Conservation (phyloP, 805 yeast species). For the Candida adriatica region DNA sequence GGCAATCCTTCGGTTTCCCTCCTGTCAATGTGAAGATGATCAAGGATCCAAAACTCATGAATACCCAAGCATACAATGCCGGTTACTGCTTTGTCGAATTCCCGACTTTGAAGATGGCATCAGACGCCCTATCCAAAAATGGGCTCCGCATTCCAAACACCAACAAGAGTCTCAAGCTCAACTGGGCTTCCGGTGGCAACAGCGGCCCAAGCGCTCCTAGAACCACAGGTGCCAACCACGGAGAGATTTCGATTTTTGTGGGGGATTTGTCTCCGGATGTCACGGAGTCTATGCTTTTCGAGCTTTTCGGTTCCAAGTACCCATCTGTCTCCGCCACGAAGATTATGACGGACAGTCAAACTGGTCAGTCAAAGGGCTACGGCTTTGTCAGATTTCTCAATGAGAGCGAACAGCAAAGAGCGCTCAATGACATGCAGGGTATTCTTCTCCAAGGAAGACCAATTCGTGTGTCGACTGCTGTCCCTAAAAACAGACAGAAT, state of each 20-base stretch:
- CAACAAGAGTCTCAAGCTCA: constrained; percentile 54
- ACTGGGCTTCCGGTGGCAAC: constrained; percentile 68
- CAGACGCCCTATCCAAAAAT: constrained; percentile 57
- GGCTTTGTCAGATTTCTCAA: constrained; percentile 79
- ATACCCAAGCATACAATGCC: constrained; percentile 34
- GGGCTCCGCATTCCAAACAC: constrained; percentile 65
- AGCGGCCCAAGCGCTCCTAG: constrained; percentile 8
- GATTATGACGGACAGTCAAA: constrained; percentile 65
- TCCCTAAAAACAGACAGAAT: constrained; percentile 36
- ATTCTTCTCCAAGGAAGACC: constrained; percentile 63
- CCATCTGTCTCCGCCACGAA: constrained; percentile 73
- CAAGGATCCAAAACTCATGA: constrained; percentile 42
- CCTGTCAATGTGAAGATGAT: constrained; percentile 59
- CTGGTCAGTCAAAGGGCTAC: constrained; percentile 73
- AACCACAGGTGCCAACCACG: constrained; percentile 9
- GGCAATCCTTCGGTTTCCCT: constrained; percentile 64
- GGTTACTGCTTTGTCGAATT: constrained; percentile 85
- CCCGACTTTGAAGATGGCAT: constrained; percentile 50
- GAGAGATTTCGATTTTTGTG: constrained; percentile 69
- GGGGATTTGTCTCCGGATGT: constrained; percentile 78
- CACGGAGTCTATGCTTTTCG: constrained; percentile 57
- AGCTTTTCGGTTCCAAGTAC: constrained; percentile 59
- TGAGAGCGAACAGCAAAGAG: constrained; percentile 62
- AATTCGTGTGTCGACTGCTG: constrained; percentile 68
- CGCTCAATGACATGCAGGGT: constrained; percentile 80